Evolutionary conservation across 73 alveolate species (phyloP).

Genomic region (Paramecium caudatum): DNA sequence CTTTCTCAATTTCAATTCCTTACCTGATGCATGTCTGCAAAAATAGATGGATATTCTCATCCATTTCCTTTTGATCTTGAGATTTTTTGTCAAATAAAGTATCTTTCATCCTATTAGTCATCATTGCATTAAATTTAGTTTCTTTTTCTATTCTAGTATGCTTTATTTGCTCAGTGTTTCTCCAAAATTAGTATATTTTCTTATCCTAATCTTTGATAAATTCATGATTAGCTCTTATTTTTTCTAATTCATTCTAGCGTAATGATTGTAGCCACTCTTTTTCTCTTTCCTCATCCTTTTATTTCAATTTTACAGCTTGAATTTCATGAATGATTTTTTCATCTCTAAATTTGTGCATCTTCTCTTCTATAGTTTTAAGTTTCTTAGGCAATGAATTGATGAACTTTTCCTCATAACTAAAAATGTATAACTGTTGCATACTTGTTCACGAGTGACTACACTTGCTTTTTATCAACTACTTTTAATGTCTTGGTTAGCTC

Average conservation of each 20-base stretch:
- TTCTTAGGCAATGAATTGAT: constrained; percentile 30
- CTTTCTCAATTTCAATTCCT: constrained; percentile 66
- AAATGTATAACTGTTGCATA: constrained; percentile 58
- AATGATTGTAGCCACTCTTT: constrained; percentile 27
- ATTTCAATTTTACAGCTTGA: constrained; percentile 11
- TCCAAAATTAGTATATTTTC: constrained; percentile 58
- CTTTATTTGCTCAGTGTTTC: constrained; percentile 4
- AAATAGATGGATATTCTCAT: constrained; percentile 38
- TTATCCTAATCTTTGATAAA: constrained; percentile 60
- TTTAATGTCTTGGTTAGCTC: constrained; percentile 37
- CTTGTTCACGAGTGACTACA: constrained; percentile 19
- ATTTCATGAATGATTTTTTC: constrained; percentile 61
- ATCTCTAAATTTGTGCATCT: constrained; percentile 22
- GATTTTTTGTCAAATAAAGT: not conserved
- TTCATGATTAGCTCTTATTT: constrained; percentile 65
- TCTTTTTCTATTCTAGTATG: constrained; percentile 55
- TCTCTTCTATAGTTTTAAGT: constrained; percentile 14
- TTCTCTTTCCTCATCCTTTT: constrained; percentile 42
- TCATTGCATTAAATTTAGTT: not conserved
- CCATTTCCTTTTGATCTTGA: constrained; percentile 28
- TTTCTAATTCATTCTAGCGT: constrained; percentile 42
- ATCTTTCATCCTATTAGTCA: constrained; percentile 22
- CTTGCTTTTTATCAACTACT: constrained; percentile 44
- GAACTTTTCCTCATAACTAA: constrained; percentile 58
- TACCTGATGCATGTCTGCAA: constrained; percentile 58